Percentiles rank a stretch among this genome's conserved stretches.
Conservation (phyloP, 768 basidiomycete species). For the Tephrocybe sp. region DNA sequence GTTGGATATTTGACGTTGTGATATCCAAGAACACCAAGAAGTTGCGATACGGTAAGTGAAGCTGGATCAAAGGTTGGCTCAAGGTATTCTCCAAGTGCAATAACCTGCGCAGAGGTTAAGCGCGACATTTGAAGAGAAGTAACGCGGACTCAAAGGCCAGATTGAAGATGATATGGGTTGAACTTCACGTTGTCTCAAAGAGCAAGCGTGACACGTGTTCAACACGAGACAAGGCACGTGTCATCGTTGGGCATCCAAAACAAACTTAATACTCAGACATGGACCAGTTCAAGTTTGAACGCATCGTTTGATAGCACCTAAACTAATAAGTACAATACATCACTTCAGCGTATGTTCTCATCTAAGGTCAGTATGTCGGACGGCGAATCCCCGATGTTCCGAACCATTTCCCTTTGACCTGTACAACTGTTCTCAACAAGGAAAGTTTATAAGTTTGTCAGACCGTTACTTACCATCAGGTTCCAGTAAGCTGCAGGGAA, state of each 20-base stretch:
- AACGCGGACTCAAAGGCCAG: neutral
- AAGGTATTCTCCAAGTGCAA: constrained; percentile 75
- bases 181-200: neutral
- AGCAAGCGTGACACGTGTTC: neutral
- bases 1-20: constrained; percentile 76
- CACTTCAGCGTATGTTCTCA: neutral
- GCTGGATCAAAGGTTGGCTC: constrained; percentile 75
- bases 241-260: neutral
- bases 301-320: too few species aligned
- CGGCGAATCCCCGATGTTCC: constrained; percentile 33
- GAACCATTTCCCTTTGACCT: constrained; percentile 49
- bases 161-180: neutral
- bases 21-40: constrained; percentile 74
- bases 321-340: neutral
- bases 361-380: constrained; percentile 26
- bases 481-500: constrained; percentile 84
- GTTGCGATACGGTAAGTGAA: constrained; percentile 75
- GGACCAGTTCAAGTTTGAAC: too few species aligned
- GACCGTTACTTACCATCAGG: constrained; percentile 51
- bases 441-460: constrained; percentile 1
- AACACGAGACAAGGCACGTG: constrained; percentile 16
- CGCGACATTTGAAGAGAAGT: constrained; percentile 56
- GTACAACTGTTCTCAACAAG: too few species aligned
- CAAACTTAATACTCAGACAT: neutral
- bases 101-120: constrained; percentile 76